Conservation (phyloP, 2,329 filamentous ascomycete genomes). For the Aspergillus sp. region DNA sequence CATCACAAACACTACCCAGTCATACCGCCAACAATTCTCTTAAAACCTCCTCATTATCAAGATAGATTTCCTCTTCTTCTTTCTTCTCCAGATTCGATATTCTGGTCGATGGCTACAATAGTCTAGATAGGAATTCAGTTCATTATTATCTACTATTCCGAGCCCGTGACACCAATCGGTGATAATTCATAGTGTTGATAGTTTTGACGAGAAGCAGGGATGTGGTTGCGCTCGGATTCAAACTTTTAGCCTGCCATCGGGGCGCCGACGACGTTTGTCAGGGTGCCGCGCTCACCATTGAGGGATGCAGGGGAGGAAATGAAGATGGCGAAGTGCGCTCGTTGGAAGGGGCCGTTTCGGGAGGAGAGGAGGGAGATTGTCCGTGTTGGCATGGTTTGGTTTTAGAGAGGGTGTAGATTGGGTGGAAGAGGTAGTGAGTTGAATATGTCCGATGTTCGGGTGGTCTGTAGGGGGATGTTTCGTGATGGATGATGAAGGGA, state of each 20-base stretch:
- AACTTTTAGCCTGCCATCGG: constrained; percentile 26
- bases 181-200: constrained; percentile 4
- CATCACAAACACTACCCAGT: too few species aligned
- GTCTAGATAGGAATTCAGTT: too few species aligned
- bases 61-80: too few species aligned
- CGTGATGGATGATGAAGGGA: too few species aligned
- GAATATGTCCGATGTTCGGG: background rate
- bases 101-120: too few species aligned
- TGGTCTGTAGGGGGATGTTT: too few species aligned
- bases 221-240: constrained; percentile 25
- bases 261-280: constrained; percentile 27
- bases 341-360: constrained; percentile 16
- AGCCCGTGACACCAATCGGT: too few species aligned
- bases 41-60: too few species aligned
- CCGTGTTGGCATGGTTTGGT: constrained; percentile 2
- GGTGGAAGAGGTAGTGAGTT: background rate
- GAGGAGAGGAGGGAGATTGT: constrained; percentile 18
- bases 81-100: too few species aligned
- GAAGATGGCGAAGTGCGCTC: constrained; percentile 26
- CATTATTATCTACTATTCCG: too few species aligned
- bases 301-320: constrained; percentile 14
- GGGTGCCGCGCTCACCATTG: constrained; percentile 12
- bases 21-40: too few species aligned
- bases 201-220: constrained; percentile 5
- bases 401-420: background rate